phyloP scores from a whole-genome alignment of 2,329 filamentous ascomycete genomes.

The Alternaria triticina region DNA sequence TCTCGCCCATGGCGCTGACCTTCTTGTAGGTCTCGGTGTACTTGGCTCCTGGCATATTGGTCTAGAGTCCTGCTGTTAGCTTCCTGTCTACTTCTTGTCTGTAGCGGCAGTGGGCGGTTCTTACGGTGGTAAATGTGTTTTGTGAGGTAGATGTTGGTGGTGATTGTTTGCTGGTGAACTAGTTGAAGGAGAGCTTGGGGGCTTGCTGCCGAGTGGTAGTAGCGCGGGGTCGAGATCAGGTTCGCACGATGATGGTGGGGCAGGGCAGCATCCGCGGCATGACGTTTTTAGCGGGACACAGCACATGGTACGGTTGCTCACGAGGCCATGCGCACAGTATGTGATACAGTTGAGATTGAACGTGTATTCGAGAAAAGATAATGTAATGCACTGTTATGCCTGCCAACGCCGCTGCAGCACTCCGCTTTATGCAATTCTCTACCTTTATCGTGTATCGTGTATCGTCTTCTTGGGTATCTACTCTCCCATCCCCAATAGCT shows the following conservation, averaged over 20 bases:
- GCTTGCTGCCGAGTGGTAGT: slow-evolving; percentile 2
- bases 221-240: slow-evolving; percentile 18
- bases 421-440: background rate
- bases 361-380: background rate
- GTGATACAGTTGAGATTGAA: background rate
- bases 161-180: background rate
- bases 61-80: background rate
- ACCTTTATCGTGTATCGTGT: slow-evolving; percentile 1
- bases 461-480: background rate
- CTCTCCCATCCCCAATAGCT: background rate
- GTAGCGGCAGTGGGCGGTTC: background rate
- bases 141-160: background rate
- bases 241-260: slow-evolving; percentile 13
- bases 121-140: background rate
- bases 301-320: background rate
- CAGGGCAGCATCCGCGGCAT: slow-evolving; percentile 13
- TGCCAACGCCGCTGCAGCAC: background rate
- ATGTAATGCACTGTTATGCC: background rate
- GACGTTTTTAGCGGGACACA: slow-evolving; percentile 8
- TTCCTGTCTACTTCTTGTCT: background rate
- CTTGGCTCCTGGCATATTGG: slow-evolving; percentile 37
- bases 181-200: background rate
- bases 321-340: background rate
- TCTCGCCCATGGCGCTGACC: slow-evolving; percentile 39
- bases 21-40: slow-evolving; percentile 43